Base-by-base conservation (phyloP, 108 stramenopile genomes). In the Pseudonitzschia multiseries region DNA sequence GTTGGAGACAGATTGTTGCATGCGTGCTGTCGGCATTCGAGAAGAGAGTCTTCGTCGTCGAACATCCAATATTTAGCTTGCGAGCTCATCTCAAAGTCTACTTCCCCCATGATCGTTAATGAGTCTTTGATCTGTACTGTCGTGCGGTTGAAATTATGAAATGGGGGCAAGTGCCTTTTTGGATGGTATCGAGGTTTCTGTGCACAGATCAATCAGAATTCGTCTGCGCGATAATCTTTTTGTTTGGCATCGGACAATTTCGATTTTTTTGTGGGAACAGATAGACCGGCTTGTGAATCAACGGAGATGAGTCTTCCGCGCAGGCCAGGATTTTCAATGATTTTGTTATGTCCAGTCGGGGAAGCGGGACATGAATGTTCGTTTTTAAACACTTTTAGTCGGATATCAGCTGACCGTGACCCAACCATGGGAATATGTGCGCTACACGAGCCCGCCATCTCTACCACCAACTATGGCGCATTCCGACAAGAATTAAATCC, bases 21-120 rank as follows among this genome's bases (percentile, higher is more conserved):
- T 26, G 68, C 78, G 24, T 67, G 20, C 68, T 76, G 27, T 44
- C 78, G 57, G 68, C 84, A 85, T 40, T 65, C 65, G n/a, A 20
- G n/a, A 42, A 85, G 73, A 33, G 84, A 71, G 21, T 57, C 56
- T 46, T 67, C 48, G 52, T 67, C 48, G 52, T 77, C 60, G 60
- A 81, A 81, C 65, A 85, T 77, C 84, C 84, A 85, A 40, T 28
- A 77, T 15, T 65, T 64, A 15, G 84, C 84, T 61, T 85, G 84
- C 15, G 81, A 73, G 42, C 80, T 81, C 51, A 66, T 70, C 22
- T 81, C 84, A 56, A 81, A 85, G 56, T 85, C 70, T 10, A 75
- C 43, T 62, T 72, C 31, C 42, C 43, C 36, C 65, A 73, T 62
- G 71, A 50, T 72, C 28, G 24, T 50, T 18, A 12, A 8, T 20